Base-by-base conservation (phyloP, 306 rosid species). In the Morella rubra region DNA sequence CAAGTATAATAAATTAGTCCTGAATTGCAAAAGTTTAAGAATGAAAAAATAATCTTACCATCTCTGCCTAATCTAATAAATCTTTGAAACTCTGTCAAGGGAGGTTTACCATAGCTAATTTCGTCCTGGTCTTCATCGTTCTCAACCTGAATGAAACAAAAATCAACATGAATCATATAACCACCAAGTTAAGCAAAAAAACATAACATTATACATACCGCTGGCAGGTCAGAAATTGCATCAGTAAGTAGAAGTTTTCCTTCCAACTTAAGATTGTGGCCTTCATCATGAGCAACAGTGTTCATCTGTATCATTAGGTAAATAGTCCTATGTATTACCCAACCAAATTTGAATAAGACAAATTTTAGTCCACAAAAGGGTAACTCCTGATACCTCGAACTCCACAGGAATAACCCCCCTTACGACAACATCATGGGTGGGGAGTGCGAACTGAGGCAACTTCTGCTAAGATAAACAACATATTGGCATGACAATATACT, bases 211-310 rank as follows among this genome's bases (percentile, higher is more conserved):
- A 18, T 37, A 73, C 52, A 49, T 88, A 91, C 98, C 58, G 44
- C 14, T 13, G 98, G 98, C 19, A 93, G 91, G 76, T 93, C 98
- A 16, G 93, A 86, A 44, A 93, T 86, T 37, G 98, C 96, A 84
- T 93, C 96, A 7, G 84, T 59, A 40, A 93, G 73, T 6, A 79
- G 58, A 71, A 93, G 96, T 44, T 84, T 90, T n/a, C 11, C 77
- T 56, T 83, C 84, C 66, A 91, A 53, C 41, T 71, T 41, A n/a
- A 55, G 40, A 1, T 22, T 4, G 0, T 82, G 87, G 1, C 91
- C 91, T 68, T 86, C 88, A 5, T 85, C 76, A 47, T 85, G 85
- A 4, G 93, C 97, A 54, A 93, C 93, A 1, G 87, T 80, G 49
- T 83, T 84, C 18, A 27, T 79, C 98, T 93, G 82, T 81, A 85